Evolutionary conservation across 805 yeast species (phyloP).

Genomic region (Ogataea sp.): DNA sequence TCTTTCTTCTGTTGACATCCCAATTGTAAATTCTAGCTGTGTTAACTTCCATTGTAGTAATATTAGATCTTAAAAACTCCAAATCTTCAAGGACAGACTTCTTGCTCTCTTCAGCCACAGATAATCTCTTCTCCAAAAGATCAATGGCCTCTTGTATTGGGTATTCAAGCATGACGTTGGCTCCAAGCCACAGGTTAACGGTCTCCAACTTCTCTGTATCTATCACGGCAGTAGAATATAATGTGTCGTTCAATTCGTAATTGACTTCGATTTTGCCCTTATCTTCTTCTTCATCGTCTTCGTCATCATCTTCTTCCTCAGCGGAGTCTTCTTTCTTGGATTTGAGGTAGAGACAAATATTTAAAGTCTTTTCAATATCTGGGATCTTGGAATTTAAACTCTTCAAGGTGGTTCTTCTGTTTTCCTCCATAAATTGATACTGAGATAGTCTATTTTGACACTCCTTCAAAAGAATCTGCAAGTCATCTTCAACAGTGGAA

Average conservation of each 20-base stretch:
- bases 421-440: slow-evolving; percentile 78
- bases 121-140: slow-evolving; percentile 54
- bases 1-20: slow-evolving; percentile 68
- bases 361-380: slow-evolving; percentile 83
- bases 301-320: slow-evolving; percentile 15
- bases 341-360: slow-evolving; percentile 55
- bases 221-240: slow-evolving; percentile 76
- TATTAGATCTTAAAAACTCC: slow-evolving; percentile 77
- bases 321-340: slow-evolving; percentile 32
- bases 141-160: slow-evolving; percentile 81
- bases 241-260: slow-evolving; percentile 89
- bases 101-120: slow-evolving; percentile 52
- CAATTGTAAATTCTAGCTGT: slow-evolving; percentile 87
- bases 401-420: slow-evolving; percentile 38
- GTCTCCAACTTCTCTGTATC: slow-evolving; percentile 43
- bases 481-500: slow-evolving; percentile 20
- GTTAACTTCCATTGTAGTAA: slow-evolving; percentile 96
- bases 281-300: slow-evolving; percentile 18
- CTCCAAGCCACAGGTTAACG: slow-evolving; percentile 95
- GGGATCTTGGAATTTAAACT: slow-evolving; percentile 71
- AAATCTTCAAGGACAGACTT: slow-evolving; percentile 70
- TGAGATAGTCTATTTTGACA: slow-evolving; percentile 87
- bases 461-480: slow-evolving; percentile 45
- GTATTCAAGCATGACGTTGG: slow-evolving; percentile 94
- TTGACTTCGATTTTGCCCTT: slow-evolving; percentile 53